These are phyloP conservation scores for Saccharum officinarum DNA, from an alignment of 176 grass and related monocot genomes.

Conservation along the genomic window DNA sequence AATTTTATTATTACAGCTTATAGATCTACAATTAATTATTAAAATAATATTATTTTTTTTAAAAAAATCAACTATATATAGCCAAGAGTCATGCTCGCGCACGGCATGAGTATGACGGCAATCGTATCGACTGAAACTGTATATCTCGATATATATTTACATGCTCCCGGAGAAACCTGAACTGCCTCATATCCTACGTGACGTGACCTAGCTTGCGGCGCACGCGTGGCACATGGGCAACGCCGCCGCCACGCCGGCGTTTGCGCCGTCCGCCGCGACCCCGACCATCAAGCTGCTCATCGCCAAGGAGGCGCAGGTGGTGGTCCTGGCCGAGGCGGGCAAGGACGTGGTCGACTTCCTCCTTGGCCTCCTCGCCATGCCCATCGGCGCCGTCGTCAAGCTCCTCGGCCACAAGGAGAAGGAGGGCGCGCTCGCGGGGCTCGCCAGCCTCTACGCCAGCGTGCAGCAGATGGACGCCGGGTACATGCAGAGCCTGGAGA, in stretches of 20 bases:
- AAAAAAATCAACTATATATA: too few relatives aligned
- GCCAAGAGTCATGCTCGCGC: too few relatives aligned
- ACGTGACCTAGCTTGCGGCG: neutral
- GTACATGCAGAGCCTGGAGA: slow-evolving; percentile 30
- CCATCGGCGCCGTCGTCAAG: neutral
- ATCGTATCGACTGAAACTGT: neutral
- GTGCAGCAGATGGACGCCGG: slow-evolving; percentile 21
- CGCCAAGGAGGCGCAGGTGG: slow-evolving; percentile 23
- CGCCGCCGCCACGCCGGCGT: neutral
- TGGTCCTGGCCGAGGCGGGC: slow-evolving; percentile 23
- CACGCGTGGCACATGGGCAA: neutral
- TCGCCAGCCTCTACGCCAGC: slow-evolving; percentile 20
- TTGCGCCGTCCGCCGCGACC: neutral
- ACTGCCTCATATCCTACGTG: neutral
- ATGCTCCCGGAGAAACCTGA: too few relatives aligned
- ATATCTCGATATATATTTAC: too few relatives aligned
- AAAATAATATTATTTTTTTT: too few relatives aligned
- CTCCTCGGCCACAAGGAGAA: neutral
- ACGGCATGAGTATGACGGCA: too few relatives aligned
- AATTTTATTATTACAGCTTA: too few relatives aligned
- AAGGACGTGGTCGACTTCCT: slow-evolving; percentile 59
- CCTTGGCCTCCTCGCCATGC: slow-evolving; percentile 35
- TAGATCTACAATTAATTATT: too few relatives aligned
- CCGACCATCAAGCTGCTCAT: slow-evolving; percentile 44
- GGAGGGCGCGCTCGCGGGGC: neutral